Conservation (phyloP, 208 protist genomes). For the Phytomonas sp. region DNA sequence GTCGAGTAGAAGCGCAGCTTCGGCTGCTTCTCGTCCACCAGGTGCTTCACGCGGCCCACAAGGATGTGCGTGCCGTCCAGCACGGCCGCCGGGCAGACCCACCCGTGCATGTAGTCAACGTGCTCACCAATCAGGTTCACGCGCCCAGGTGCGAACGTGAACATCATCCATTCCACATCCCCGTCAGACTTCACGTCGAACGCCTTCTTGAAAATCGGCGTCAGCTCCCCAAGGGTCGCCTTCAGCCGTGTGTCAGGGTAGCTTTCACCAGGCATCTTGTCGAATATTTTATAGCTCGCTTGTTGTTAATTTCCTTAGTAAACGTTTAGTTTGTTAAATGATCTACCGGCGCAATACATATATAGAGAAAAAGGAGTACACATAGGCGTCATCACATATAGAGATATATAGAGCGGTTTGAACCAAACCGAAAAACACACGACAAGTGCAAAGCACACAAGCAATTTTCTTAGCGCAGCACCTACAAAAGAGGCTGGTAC, state of each 20-base stretch:
- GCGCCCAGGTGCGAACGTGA: slow-evolving; percentile 75
- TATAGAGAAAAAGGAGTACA: background rate
- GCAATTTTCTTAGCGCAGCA: background rate
- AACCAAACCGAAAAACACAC: background rate
- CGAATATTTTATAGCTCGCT: slow-evolving; percentile 8
- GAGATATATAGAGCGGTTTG: background rate
- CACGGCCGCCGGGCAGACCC: slow-evolving; percentile 64
- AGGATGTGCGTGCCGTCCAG: slow-evolving; percentile 58
- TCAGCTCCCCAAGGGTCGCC: slow-evolving; percentile 26
- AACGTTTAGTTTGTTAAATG: slow-evolving; percentile 1
- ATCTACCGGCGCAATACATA: background rate
- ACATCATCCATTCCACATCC: slow-evolving; percentile 66
- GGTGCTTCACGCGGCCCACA: slow-evolving; percentile 51
- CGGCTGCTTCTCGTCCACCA: slow-evolving; percentile 20
- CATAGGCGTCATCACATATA: background rate
- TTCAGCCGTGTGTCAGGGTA: slow-evolving; percentile 44
- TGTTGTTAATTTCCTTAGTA: background rate
- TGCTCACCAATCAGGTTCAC: slow-evolving; percentile 91
- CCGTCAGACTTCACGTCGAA: slow-evolving; percentile 29
- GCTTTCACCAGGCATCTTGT: slow-evolving; percentile 31
- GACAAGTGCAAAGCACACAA: background rate
- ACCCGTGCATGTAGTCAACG: slow-evolving; percentile 84
- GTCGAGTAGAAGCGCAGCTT: slow-evolving; percentile 62
- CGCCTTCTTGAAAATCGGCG: slow-evolving; percentile 43
- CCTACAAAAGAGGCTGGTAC: background rate